Evolutionary conservation across 495 filamentous ascomycete species (phyloP), one percentile per base, ranked within the genome.

Genomic region (Cercophora samala): DNA sequence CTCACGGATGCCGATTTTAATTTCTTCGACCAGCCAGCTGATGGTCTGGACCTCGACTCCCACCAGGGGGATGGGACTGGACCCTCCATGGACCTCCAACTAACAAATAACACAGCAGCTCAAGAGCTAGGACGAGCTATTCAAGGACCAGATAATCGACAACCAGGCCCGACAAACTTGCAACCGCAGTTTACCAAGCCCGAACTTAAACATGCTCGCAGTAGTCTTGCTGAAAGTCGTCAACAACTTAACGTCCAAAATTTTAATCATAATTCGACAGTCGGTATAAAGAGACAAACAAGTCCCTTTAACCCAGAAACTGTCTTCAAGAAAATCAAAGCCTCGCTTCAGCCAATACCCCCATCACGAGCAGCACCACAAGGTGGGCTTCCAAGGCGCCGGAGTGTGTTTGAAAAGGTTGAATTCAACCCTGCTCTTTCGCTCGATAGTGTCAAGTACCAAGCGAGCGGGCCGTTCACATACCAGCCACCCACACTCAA

Each of bases 1-100:
- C 86, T 97, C 21, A 93, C 91, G 1, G 93, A 97, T 66, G 89
- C 88, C 3, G 93, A 97, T 73, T 97, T 97, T 76, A 94, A 86
- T 76, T 97, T 96, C 73, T 97, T 97, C 65, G 92, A 96, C 51
- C 78, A 83, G 29, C 73, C 80, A 17, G 78, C 80, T 3, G 73
- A 65, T 3, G 77, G 73, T n/a, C 69, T 72, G 5, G 82, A 78
- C 29, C 60, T 80, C 5, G 76, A 78, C 29, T 58, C 80, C 0
- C 56, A 75, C n/a, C 52, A 46, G 42, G 53, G 72, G 2, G 42
- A 66, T 5, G 74, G 70, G 4, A 58, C 70, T 19, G 70, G 46
- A 6, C 15, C 70, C 15, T 13, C 63, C 1, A 25, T 63, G 58
- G 66, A 66, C 5, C 56, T 71, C 15, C 66, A 68, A 8, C 51